Conservation (phyloP, 495 filamentous ascomycete species). For the Bacidia gigantensis region DNA sequence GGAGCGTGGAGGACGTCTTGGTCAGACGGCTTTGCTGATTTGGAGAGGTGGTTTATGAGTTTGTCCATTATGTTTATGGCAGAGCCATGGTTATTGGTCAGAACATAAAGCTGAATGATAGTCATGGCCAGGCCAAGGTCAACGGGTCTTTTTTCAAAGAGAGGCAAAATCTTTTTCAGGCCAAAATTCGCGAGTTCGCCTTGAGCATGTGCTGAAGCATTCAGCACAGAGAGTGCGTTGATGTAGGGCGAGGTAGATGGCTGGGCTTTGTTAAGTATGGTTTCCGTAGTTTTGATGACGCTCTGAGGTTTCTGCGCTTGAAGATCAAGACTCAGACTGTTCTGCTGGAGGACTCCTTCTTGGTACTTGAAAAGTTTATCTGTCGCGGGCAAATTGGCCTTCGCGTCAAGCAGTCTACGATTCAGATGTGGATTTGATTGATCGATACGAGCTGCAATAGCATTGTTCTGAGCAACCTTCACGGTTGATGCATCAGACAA, state of each 20-base stretch:
- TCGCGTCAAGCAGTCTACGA: constrained; percentile 50
- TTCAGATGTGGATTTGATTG: constrained; percentile 63
- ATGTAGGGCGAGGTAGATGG: constrained; percentile 42
- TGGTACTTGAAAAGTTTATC: constrained; percentile 74
- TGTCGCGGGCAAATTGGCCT: constrained; percentile 42
- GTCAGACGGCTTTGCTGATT: constrained; percentile 33
- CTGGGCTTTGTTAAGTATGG: constrained; percentile 37
- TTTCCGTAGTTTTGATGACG: constrained; percentile 51
- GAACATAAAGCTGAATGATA: constrained; percentile 70
- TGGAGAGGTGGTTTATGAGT: constrained; percentile 56
- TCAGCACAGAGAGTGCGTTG: constrained; percentile 58
- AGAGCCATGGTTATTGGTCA: constrained; percentile 56
- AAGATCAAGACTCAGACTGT: constrained; percentile 61
- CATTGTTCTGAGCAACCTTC: constrained; percentile 68
- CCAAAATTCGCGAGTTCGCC: constrained; percentile 50
- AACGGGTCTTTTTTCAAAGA: constrained; percentile 63
- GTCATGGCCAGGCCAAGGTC: constrained; percentile 78
- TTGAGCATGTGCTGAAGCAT: constrained; percentile 62
- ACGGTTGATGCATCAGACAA: constrained; percentile 66
- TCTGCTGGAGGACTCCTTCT: constrained; percentile 47
- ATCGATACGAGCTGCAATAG: constrained; percentile 42
- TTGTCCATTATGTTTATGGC: constrained; percentile 64
- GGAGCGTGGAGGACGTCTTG: constrained; percentile 66
- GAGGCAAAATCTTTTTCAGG: constrained; percentile 55
- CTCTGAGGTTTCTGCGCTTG: constrained; percentile 64